phyloP scores from a whole-genome alignment of 2,329 filamentous ascomycete genomes.

The Mycogone perniciosa region DNA sequence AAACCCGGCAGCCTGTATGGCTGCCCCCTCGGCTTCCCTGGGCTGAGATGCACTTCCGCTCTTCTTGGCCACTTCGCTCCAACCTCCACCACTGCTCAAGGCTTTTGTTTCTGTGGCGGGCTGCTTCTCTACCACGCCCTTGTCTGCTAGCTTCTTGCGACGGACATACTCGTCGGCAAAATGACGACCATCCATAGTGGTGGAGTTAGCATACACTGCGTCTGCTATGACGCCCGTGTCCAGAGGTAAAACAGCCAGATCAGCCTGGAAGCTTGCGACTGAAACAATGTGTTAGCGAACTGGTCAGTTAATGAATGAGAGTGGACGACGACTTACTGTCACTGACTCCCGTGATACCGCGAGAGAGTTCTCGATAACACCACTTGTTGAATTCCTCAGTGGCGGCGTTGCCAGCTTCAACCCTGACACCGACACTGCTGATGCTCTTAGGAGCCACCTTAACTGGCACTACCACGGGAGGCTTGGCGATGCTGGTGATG shows the following conservation, averaged over 20 bases:
- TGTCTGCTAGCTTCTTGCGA: slow-evolving; percentile 87
- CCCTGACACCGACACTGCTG: slow-evolving; percentile 34
- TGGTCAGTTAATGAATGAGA: background rate
- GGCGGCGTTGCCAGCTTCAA: slow-evolving; percentile 42
- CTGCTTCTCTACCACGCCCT: slow-evolving; percentile 76
- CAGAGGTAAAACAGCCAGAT: slow-evolving; percentile 66
- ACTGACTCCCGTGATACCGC: slow-evolving; percentile 55
- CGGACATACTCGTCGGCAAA: slow-evolving; percentile 94
- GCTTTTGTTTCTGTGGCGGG: slow-evolving; percentile 48
- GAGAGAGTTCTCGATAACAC: slow-evolving; percentile 71
- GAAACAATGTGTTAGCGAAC: slow-evolving; percentile 5
- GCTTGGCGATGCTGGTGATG: slow-evolving; percentile 36
- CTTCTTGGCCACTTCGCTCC: slow-evolving; percentile 98
- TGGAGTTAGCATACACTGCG: slow-evolving; percentile 78
- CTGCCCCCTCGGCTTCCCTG: slow-evolving; percentile 38
- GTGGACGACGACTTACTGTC: slow-evolving; percentile 42
- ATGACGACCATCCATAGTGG: slow-evolving; percentile 84
- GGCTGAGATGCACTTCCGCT: slow-evolving; percentile 40
- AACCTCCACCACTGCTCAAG: slow-evolving; percentile 57
- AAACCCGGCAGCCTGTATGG: slow-evolving; percentile 56
- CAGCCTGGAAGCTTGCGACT: slow-evolving; percentile 77
- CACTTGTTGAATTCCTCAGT: slow-evolving; percentile 93
- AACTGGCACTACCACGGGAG: slow-evolving; percentile 32
- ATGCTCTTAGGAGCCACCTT: slow-evolving; percentile 48
- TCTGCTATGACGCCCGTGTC: slow-evolving; percentile 82